Percentiles rank a stretch among this genome's conserved stretches.
Conservation (phyloP, 495 filamentous ascomycete species). For the Alectoria sarmentosa region DNA sequence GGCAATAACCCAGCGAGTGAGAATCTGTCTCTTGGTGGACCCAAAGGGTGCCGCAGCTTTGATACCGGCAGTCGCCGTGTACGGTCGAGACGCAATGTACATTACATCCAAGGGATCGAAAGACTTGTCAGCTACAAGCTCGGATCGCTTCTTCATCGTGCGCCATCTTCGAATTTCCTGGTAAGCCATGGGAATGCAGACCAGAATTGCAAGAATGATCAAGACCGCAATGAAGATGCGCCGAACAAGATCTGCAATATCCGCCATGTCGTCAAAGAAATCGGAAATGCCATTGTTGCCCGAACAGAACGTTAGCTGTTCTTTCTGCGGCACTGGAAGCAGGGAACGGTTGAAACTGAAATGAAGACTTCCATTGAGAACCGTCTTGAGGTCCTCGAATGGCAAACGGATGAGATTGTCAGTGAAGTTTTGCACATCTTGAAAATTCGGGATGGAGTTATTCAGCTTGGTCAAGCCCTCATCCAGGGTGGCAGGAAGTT, state of each 20-base stretch:
- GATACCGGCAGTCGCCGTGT: conserved; percentile 63
- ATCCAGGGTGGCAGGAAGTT: conserved; percentile 59
- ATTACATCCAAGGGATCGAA: conserved; percentile 82
- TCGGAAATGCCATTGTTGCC: conserved; percentile 73
- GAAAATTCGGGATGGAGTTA: conserved; percentile 71
- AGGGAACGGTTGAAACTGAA: conserved; percentile 70
- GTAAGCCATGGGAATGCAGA: conserved; percentile 68
- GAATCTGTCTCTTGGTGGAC: conserved; percentile 56
- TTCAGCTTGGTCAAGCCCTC: conserved; percentile 61
- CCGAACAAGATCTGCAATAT: conserved; percentile 53
- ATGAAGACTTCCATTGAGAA: conserved; percentile 58
- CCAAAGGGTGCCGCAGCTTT: conserved; percentile 62
- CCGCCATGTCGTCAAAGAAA: conserved; percentile 70
- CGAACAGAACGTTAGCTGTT: conserved; percentile 79
- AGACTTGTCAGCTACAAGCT: conserved; percentile 55
- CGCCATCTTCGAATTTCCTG: conserved; percentile 75
- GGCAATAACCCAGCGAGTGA: conserved; percentile 77
- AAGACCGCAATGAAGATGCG: conserved; percentile 70
- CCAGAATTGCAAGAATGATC: conserved; percentile 59
- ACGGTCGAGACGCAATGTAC: conserved; percentile 77
- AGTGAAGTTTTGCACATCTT: conserved; percentile 70
- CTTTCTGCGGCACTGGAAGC: conserved; percentile 75
- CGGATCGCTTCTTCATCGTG: conserved; percentile 58
- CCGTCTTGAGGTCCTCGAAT: conserved; percentile 66
- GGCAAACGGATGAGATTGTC: conserved; percentile 63